Base-by-base conservation (phyloP, 1,284 basidiomycete species). In the Phylloporus gajari region DNA sequence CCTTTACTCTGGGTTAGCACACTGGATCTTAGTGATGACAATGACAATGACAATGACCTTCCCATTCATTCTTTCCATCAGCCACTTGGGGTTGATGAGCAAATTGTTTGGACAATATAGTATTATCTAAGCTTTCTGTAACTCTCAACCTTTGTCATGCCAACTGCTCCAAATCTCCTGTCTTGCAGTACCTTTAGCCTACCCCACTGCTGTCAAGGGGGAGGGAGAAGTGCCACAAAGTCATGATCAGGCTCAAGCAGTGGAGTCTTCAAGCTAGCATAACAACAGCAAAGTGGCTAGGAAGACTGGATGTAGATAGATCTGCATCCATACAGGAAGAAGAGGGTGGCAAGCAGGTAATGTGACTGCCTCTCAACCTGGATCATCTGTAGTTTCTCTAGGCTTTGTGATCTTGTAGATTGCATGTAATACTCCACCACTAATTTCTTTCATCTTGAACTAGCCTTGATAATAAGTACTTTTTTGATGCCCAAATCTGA, bases 111-210 rank as follows among this genome's bases (percentile, higher is more conserved):
- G 42, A 87, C 85, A 68, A 79, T 86, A 65, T 88, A 87, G 76
- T 86, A 90, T 68, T 89, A 92, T 73, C 86, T 88, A 32, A 89
- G 87, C 78, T 92, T 92, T 75, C 83, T 91, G 42, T 85, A 88
- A 71, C 83, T 89, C 68, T 79, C 85, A 40, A 85, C 88, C 17
- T 87, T 89, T 1, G 81, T 85, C 23, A 83, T 85, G 68, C 83
- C 84, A 19, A 79, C 76, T 9, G 68, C 72, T 13, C 80, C 82
- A 32, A 82, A 82, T 38, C 83, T 80, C 65, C 84, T 65, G 15
- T 67, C 64, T 25, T 66, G 64, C n/a, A 73, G 48, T 35, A 65
- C 68, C 32, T 70, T 75, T 32, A 69, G 46, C 44, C 70, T 2
- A 65, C 51, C 25, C 58, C 72, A 5, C 67, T 69, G 25, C 56